These are phyloP conservation scores for Rhodotorula sp. DNA, from an alignment of 1,284 basidiomycete species.

Conservation along the genomic window DNA sequence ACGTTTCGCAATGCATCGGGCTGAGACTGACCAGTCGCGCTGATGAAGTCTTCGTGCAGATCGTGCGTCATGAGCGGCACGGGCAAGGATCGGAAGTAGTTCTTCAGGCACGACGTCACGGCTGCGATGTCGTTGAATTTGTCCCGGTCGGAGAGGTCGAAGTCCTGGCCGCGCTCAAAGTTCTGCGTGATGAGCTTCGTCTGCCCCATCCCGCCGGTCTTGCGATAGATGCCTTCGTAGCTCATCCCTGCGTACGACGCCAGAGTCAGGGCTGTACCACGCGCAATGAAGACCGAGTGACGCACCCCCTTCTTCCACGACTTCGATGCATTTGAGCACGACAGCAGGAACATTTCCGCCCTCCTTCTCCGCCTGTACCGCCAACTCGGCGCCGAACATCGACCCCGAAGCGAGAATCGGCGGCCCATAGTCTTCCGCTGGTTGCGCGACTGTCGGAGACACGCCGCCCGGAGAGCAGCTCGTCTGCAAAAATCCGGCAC, in stretches of 20 bases:
- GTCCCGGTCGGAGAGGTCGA: conserved; percentile 82
- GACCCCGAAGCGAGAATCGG: conserved; percentile 18
- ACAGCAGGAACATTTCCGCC: conserved; percentile 69
- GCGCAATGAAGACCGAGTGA: not conserved
- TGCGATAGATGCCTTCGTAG: conserved; percentile 94
- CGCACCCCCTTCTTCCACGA: conserved; percentile 80
- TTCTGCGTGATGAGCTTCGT: conserved; percentile 89
- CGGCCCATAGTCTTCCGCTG: conserved; percentile 33
- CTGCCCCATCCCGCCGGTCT: conserved; percentile 89
- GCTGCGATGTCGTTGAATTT: conserved; percentile 96
- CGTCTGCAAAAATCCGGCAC: conserved; percentile 50
- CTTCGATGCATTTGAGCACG: conserved; percentile 91
- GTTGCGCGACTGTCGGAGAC: conserved; percentile 1
- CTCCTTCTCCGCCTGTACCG: conserved; percentile 41
- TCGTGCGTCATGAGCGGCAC: conserved; percentile 86
- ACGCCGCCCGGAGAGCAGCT: conserved; percentile 43
- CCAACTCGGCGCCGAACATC: conserved; percentile 44
- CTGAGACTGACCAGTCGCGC: conserved; percentile 58
- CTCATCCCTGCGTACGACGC: conserved; percentile 62
- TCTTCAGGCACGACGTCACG: conserved; percentile 86
- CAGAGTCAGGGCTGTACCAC: not conserved
- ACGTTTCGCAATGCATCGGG: too few relatives aligned
- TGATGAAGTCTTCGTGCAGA: conserved; percentile 85
- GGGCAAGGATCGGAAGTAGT: conserved; percentile 89
- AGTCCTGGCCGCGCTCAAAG: conserved; percentile 92